These are phyloP conservation scores for Erigeron philadelphicus DNA, from an alignment of 140 eudicot genomes.

Conservation along the genomic window DNA sequence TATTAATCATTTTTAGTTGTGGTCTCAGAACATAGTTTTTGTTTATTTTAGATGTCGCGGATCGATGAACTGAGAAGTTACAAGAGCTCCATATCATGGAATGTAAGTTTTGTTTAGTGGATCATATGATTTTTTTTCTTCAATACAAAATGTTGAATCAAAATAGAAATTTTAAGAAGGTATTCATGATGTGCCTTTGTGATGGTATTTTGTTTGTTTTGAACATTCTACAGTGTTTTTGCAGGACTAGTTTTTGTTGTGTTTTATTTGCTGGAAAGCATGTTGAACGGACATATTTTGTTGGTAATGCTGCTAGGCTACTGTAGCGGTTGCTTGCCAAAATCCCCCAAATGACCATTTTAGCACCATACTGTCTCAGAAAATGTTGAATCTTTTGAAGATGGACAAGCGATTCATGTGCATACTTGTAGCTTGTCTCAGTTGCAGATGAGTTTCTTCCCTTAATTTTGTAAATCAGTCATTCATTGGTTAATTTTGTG, in stretches of 20 bases:
- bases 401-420: slow-evolving; percentile 35
- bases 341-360: slow-evolving; percentile 1
- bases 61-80: slow-evolving; percentile 64
- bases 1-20: too few relatives aligned
- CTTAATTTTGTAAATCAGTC: slow-evolving; percentile 63
- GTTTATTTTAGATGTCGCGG: slow-evolving; percentile 75
- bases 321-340: slow-evolving; percentile 1
- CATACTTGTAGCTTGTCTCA: slow-evolving; percentile 71
- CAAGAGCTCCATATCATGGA: slow-evolving; percentile 30
- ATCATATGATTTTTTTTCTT: slow-evolving; percentile 2
- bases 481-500: slow-evolving; percentile 28
- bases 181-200: background rate
- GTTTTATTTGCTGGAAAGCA: background rate
- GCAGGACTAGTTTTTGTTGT: slow-evolving; percentile 12
- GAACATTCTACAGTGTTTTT: background rate
- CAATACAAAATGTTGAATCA: background rate
- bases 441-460: slow-evolving; percentile 99
- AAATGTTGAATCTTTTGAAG: slow-evolving; percentile 19
- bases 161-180: background rate
- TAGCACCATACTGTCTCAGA: slow-evolving; percentile 26
- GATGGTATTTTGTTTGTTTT: background rate
- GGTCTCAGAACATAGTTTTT: slow-evolving; percentile 13
- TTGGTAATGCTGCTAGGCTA: slow-evolving; percentile 14
- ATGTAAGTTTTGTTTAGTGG: slow-evolving; percentile 16
- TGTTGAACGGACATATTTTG: slow-evolving; percentile 8